These are phyloP conservation scores for Daldinia caldariorum DNA, from an alignment of 495 filamentous ascomycete species.

Conservation along the genomic window DNA sequence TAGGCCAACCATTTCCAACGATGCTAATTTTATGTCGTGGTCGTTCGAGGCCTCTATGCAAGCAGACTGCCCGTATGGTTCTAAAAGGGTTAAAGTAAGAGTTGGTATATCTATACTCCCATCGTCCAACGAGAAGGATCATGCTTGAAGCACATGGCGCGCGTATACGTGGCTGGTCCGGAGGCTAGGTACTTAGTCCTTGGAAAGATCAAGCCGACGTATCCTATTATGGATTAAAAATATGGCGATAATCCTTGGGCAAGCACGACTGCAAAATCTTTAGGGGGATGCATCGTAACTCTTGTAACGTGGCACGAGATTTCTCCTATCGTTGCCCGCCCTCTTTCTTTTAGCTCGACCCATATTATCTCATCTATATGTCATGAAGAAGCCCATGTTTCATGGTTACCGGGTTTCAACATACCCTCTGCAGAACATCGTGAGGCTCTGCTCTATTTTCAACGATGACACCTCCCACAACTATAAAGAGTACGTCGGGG, in stretches of 20 bases:
- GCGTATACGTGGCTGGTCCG: constrained; percentile 16
- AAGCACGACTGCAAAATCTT: constrained; percentile 25
- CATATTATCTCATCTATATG: constrained; percentile 23
- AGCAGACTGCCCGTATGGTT: not conserved
- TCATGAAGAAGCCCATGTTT: constrained; percentile 9
- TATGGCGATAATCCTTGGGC: constrained; percentile 5
- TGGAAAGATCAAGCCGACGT: not conserved
- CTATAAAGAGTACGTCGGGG: not conserved
- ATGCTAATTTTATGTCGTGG: constrained; percentile 30
- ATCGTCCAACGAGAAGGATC: constrained; percentile 19
- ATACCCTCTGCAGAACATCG: not conserved
- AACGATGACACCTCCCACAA: not conserved
- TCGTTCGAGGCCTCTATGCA: constrained; percentile 15
- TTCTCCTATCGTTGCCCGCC: constrained; percentile 20
- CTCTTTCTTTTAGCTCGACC: constrained; percentile 28
- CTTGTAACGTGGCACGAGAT: constrained; percentile 40
- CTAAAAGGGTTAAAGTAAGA: constrained; percentile 10
- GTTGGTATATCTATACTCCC: constrained; percentile 10
- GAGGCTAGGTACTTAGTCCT: not conserved
- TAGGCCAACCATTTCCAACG: constrained; percentile 13
- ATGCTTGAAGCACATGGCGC: constrained; percentile 20
- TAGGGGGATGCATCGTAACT: constrained; percentile 23
- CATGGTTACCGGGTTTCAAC: constrained; percentile 17
- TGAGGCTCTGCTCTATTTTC: constrained; percentile 33
- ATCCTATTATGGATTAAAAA: constrained; percentile 5